Percentiles rank a stretch among this genome's conserved stretches.
These are phyloP conservation scores for Aquilaria agallochum DNA, from an alignment of 441 rosid species.

Conservation along the genomic window DNA sequence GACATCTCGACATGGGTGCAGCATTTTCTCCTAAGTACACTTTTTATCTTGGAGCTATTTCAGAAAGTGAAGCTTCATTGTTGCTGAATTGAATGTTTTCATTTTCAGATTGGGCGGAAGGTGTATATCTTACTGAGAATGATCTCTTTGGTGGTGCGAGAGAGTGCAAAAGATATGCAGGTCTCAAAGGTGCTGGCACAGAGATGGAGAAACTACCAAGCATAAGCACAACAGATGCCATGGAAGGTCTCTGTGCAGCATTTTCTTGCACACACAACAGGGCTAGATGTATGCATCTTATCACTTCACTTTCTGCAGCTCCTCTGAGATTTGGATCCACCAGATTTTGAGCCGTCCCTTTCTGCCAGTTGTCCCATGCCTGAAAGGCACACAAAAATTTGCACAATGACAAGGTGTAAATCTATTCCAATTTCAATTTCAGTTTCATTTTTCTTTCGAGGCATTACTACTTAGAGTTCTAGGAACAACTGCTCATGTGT, in stretches of 20 bases:
- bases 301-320: constrained; percentile 8
- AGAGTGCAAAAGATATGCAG: constrained; percentile 9
- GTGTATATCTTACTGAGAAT: no score
- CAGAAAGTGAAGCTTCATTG: no score
- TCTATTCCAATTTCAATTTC: background rate
- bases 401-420: background rate
- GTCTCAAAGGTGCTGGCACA: constrained; percentile 6
- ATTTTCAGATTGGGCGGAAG: no score
- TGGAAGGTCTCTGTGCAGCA: constrained; percentile 12
- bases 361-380: constrained; percentile 12
- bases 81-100: no score
- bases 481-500: constrained; percentile 6
- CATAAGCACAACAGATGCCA: constrained; percentile 9
- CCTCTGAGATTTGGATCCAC: constrained; percentile 19
- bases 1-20: no score
- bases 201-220: constrained; percentile 14
- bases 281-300: constrained; percentile 16
- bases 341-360: constrained; percentile 19
- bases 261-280: constrained; percentile 31
- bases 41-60: no score
- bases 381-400: background rate
- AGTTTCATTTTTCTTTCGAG: background rate
- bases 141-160: background rate
- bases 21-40: no score
- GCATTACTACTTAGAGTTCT: background rate